Base-by-base conservation (phyloP, 352 stramenopile genomes). In the Pythium guiyangense region DNA sequence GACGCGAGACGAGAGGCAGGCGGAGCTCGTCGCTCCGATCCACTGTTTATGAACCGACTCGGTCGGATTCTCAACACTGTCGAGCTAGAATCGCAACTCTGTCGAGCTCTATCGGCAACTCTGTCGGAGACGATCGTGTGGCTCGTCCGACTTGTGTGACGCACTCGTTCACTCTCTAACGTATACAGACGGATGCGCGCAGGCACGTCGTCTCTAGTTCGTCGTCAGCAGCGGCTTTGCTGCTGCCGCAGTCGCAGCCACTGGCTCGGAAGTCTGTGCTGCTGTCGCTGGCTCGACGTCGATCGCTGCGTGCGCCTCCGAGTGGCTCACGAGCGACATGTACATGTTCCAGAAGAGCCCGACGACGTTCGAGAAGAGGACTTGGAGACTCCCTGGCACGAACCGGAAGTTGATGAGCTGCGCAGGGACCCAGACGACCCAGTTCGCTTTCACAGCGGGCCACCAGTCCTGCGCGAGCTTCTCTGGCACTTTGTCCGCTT, bases 301-400 rank as follows among this genome's bases (percentile, higher is more conserved):
- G 15, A 42, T 20, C 15, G 26, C 47, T 15, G 31, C 17, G 17
- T 63, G 42, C 4, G 20, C 34, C n/a, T 59, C 50, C 10, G 49
- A 31, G 65, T 93, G 82, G 62, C 84, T 90, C 49, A 90, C 69
- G 52, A 79, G 88, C 47, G 84, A 93, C 34, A 94, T 61, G 57
- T 94, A 94, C 45, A 76, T 69, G 72, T 94, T 94, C 84, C 84
- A 94, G 46, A 90, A 70, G 44, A 94, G 68, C 20, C 84, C 84
- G 25, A 94, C 52, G 48, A 90, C 72, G 62, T 94, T 94, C 54
- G 84, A 71, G 54, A 94, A 94, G 14, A 94, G 78, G 64, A 94
- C 84, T 59, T 92, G 84, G 42, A 94, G 79, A 15, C 70, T 73
- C 5, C 70, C 75, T 3, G 79, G 79, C 48, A 94, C 82, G 49